A percentile compares a stretch with the other conserved stretches of the same genome.
Evolutionary conservation across 1,284 basidiomycete species (phyloP).

Genomic region (Coniophora puteana): DNA sequence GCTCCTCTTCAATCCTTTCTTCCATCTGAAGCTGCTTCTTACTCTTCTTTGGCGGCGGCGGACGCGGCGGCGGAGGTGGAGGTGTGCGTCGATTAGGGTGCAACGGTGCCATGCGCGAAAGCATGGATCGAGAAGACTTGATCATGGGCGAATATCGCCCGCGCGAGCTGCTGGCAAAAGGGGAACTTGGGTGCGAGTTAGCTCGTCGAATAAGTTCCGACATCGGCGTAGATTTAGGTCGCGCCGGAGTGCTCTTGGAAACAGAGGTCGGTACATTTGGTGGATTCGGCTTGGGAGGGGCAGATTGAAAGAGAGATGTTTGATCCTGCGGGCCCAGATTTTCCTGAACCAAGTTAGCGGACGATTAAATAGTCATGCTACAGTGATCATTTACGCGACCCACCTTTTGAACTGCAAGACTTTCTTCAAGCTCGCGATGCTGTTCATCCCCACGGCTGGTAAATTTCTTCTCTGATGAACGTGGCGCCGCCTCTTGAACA

Average conservation of each 20-base stretch:
- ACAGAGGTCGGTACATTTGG: conserved; percentile 2
- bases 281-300: conserved; percentile 6
- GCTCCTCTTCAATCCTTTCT: conserved; percentile 75
- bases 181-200: conserved; percentile 61
- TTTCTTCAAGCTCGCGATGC: neutral
- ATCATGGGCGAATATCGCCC: conserved; percentile 58
- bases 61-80: conserved; percentile 61
- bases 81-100: conserved; percentile 69
- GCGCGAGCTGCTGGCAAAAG: conserved; percentile 40
- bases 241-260: conserved; percentile 13
- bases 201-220: conserved; percentile 70
- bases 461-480: too few relatives aligned
- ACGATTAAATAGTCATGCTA: too few relatives aligned
- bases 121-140: conserved; percentile 57
- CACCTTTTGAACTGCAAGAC: neutral
- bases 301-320: conserved; percentile 1
- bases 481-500: too few relatives aligned
- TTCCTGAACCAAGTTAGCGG: conserved; percentile 14
- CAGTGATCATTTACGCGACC: conserved; percentile 17
- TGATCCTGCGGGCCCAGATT: conserved; percentile 8
- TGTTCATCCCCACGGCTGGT: neutral
- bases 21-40: conserved; percentile 74
- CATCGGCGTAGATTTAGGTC: conserved; percentile 54
- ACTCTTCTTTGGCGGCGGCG: conserved; percentile 63
- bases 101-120: conserved; percentile 68